Evolutionary conservation across 805 yeast genomes (phyloP), one percentile per base, ranked within the genome.

Genomic region (Wickerhamiella azyma): DNA sequence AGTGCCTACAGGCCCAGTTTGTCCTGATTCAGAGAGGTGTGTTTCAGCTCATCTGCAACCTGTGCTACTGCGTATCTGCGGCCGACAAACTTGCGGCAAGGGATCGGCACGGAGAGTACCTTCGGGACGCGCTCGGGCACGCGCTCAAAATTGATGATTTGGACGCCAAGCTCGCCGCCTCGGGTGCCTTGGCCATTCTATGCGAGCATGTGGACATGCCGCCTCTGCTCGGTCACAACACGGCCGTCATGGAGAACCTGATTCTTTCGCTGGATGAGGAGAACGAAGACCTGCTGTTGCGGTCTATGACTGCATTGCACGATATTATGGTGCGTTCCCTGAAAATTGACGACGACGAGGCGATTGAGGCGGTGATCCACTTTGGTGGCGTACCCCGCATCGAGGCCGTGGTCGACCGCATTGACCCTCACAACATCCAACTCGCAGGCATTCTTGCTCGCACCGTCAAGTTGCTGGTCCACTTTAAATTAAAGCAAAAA

Each of bases 41-140:
- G 0, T 66, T 81, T 60, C 86, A 82, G 55, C 68, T 82, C 14
- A 59, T 80, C 9, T 72, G 81, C 49, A 82, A 82, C 56, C 58
- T 81, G 40, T 70, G 77, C 55, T 64, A 56, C 42, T 56, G 62
- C 1, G 61, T 65, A 1, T 47, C 43, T 5, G 55, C 62, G 14
- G 70, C 69, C 0, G 66, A 59, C 39, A 61, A 57, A 51, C 62
- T 58, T 47, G 52, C 64, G n/a, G 65, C 62, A 41, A 58, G 55
- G 17, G 52, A 56, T 11, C 47, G 46, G 14, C 52, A 55, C 4
- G 58, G 63, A n/a, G 41, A 48, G 8, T 58, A 54, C 16, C 50
- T 66, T n/a, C 49, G 66, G 26, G 55, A 58, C 1, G 56, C 61
- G 18, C 51, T 66, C 26, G 58, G 62, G n/a, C 32, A 36, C 19